phyloP scores from a whole-genome alignment of 179 eudicot genomes.

The Drosera spatulata region DNA sequence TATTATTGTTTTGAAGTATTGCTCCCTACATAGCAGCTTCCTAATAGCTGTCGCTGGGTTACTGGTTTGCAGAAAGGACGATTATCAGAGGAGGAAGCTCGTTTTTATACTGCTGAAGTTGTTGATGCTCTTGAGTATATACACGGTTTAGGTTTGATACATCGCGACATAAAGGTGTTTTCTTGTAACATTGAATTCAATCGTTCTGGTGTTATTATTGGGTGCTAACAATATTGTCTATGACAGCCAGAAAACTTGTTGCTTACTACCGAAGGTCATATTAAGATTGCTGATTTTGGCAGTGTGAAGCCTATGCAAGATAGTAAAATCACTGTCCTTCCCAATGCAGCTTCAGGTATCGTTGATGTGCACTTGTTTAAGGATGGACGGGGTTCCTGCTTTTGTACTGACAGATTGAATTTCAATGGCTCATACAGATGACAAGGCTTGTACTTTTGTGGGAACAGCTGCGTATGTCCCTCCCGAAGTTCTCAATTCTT shows the following conservation, averaged over 20 bases:
- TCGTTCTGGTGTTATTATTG: too few relatives aligned
- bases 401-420: background rate
- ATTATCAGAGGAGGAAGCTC: slow-evolving; percentile 78
- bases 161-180: slow-evolving; percentile 87
- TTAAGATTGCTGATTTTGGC: too few relatives aligned
- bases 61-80: slow-evolving; percentile 73
- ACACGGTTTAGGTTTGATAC: slow-evolving; percentile 85
- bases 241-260: too few relatives aligned
- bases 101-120: slow-evolving; percentile 91
- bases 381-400: background rate
- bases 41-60: background rate
- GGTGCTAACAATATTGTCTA: too few relatives aligned
- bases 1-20: too few relatives aligned
- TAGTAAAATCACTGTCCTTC: slow-evolving; percentile 3
- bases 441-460: slow-evolving; percentile 87
- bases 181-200: background rate
- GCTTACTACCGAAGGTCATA: too few relatives aligned
- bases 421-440: slow-evolving; percentile 39
- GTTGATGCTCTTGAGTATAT: slow-evolving; percentile 91
- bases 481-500: slow-evolving; percentile 93
- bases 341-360: slow-evolving; percentile 89
- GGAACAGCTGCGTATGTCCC: slow-evolving; percentile 38
- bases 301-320: too few relatives aligned
- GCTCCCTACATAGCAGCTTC: too few relatives aligned
- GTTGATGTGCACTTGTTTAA: background rate